Percentiles rank a stretch among this genome's conserved stretches.
Evolutionary conservation across 164 flowering plant genomes (phyloP).

Genomic region (Liriodendron chinense): DNA sequence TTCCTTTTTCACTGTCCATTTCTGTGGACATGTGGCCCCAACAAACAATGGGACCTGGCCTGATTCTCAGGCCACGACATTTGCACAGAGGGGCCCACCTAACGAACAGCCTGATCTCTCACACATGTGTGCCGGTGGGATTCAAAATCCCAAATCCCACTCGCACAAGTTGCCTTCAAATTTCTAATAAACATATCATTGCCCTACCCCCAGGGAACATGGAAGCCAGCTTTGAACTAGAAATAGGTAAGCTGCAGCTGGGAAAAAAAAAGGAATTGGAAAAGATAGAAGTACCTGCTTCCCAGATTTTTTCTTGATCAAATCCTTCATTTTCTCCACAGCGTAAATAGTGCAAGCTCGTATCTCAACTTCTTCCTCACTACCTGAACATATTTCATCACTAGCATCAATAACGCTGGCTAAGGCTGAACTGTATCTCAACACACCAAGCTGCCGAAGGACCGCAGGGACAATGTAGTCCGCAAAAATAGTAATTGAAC

Average conservation of each 20-base stretch:
- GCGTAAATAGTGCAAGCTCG: slow-evolving; percentile 91
- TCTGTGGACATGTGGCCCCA: no score
- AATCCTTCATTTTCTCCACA: slow-evolving; percentile 83
- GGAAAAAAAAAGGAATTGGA: neutral
- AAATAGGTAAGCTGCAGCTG: neutral
- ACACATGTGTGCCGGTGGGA: no score
- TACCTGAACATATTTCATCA: slow-evolving; percentile 67
- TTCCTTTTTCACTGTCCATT: no score
- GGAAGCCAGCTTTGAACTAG: neutral
- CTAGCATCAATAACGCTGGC: slow-evolving; percentile 50
- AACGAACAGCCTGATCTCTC: no score
- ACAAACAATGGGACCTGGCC: no score
- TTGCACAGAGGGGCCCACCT: no score
- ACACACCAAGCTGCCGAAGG: slow-evolving; percentile 81
- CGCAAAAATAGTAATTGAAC: slow-evolving; percentile 80
- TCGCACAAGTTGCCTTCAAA: no score
- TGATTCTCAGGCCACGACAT: no score
- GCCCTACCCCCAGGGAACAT: no score
- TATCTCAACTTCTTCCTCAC: slow-evolving; percentile 88
- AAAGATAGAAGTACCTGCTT: slow-evolving; percentile 51
- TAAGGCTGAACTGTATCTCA: slow-evolving; percentile 61
- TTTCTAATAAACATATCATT: no score
- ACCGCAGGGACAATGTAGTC: slow-evolving; percentile 96
- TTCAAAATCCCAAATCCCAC: no score
- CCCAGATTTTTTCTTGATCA: slow-evolving; percentile 51